Base-by-base conservation (phyloP, 495 filamentous ascomycete genomes). In the Penicillium desertorum region DNA sequence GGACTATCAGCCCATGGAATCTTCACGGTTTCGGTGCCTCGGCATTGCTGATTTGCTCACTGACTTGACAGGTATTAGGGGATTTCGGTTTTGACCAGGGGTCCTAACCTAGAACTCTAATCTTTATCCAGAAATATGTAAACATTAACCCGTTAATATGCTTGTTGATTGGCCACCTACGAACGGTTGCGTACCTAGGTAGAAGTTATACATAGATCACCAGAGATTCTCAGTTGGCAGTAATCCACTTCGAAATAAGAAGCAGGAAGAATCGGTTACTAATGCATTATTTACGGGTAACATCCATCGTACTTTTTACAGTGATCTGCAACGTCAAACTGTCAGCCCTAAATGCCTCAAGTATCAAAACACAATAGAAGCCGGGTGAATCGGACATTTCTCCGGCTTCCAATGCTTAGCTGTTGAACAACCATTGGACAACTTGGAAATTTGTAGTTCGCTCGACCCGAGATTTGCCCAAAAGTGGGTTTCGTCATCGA, bases 401-500 rank as follows among this genome's bases (percentile, higher is more conserved):
- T 20, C 36, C 36, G 23, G 9, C 32, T 12, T 41, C 25, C 16
- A 14, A 42, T 41, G n/a, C 4, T 17, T 29, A 16, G 12, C 4
- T 52, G 9, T 23, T 17, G 16, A 16, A n/a, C 22, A 47, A 30
- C 22, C 16, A 39, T 36, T 25, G 19, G 7, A 14, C 29, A 17
- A 30, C 17, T 12, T 30, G 20, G 7, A 8, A 39, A 17, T 5
- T 10, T 1, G 7, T 6, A 39, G 32, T 47, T 55, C 34, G 11
- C 4, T 37, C 12, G 17, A 50, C 47, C 30, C 27, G 36, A 25
- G 27, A 39, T 51, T 25, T 25, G 29, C 16, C 19, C 8, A 42
- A 25, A 37, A 39, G 16, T 32, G 9, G 30, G 43, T 22, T 46
- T 43, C 52, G 37, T 22, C 8, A 39, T 47, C 32, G 53, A 55